These are phyloP conservation scores for Calonectria hawksworthii DNA, from an alignment of 2,329 filamentous ascomycete species.

Conservation along the genomic window DNA sequence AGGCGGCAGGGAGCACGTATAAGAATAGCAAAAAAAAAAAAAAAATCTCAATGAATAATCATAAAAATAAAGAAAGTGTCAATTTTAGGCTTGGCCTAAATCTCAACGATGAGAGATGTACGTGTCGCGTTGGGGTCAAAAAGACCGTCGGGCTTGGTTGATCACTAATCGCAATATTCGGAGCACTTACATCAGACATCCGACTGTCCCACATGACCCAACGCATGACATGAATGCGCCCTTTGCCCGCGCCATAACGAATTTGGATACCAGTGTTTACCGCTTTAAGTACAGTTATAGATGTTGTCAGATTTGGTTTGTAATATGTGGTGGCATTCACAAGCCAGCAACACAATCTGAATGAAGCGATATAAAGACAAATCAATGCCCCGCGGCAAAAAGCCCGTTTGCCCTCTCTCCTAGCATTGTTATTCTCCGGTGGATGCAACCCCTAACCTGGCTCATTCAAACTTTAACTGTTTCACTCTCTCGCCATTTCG, in stretches of 20 bases:
- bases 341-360: neutral
- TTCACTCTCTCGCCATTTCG: neutral
- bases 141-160: neutral
- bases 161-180: conserved; percentile 34
- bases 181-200: conserved; percentile 31
- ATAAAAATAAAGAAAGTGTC: neutral
- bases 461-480: neutral
- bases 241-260: neutral
- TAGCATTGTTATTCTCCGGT: neutral
- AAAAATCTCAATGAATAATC: conserved; percentile 1
- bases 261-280: neutral
- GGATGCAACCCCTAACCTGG: neutral
- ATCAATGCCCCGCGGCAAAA: neutral
- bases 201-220: conserved; percentile 32
- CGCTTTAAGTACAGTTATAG: neutral
- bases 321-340: neutral
- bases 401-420: neutral
- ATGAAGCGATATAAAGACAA: neutral
- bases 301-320: neutral
- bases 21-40: neutral
- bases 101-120: neutral
- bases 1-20: neutral
- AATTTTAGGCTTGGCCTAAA: neutral
- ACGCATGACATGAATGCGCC: conserved; percentile 2
- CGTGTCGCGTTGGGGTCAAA: conserved; percentile 10